Conservation (phyloP, 495 filamentous ascomycete genomes). For the Geoglossum glabrum region DNA sequence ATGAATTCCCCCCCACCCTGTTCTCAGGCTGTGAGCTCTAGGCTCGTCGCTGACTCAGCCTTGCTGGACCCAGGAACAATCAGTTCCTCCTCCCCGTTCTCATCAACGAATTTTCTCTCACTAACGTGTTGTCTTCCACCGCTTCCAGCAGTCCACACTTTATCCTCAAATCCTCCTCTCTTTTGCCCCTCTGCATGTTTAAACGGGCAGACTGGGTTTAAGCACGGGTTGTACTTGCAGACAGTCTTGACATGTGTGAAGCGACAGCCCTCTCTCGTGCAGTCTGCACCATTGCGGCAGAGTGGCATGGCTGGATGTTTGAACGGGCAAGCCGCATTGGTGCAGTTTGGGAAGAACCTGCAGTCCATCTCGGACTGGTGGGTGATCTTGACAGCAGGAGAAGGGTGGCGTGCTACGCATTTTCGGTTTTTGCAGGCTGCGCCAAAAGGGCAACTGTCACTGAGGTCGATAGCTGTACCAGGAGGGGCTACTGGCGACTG, state of each 20-base stretch:
- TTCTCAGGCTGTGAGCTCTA: not conserved
- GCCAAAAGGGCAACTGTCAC: slow-evolving; percentile 65
- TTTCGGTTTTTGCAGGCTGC: slow-evolving; percentile 89
- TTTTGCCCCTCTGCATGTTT: slow-evolving; percentile 84
- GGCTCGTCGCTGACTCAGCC: not conserved
- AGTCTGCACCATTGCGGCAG: slow-evolving; percentile 87
- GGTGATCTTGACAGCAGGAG: slow-evolving; percentile 56
- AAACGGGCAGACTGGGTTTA: slow-evolving; percentile 66
- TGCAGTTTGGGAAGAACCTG: slow-evolving; percentile 88
- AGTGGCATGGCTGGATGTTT: slow-evolving; percentile 61
- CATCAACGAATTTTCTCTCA: slow-evolving; percentile 79
- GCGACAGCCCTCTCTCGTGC: slow-evolving; percentile 63
- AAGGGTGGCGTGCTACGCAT: slow-evolving; percentile 80
- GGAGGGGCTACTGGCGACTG: slow-evolving; percentile 81
- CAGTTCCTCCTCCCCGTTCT: slow-evolving; percentile 48
- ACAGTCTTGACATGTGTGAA: slow-evolving; percentile 66
- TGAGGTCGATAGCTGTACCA: slow-evolving; percentile 57
- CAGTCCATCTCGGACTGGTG: slow-evolving; percentile 74
- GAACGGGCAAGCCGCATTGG: slow-evolving; percentile 69
- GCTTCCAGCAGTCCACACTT: slow-evolving; percentile 65
- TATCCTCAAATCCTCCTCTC: slow-evolving; percentile 55
- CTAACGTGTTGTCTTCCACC: slow-evolving; percentile 46
- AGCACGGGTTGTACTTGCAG: slow-evolving; percentile 85
- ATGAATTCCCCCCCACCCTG: too few relatives aligned
- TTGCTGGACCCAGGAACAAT: slow-evolving; percentile 37